Base-by-base conservation (phyloP, 257 asterid genomes). In the Osmanthus fragrans region DNA sequence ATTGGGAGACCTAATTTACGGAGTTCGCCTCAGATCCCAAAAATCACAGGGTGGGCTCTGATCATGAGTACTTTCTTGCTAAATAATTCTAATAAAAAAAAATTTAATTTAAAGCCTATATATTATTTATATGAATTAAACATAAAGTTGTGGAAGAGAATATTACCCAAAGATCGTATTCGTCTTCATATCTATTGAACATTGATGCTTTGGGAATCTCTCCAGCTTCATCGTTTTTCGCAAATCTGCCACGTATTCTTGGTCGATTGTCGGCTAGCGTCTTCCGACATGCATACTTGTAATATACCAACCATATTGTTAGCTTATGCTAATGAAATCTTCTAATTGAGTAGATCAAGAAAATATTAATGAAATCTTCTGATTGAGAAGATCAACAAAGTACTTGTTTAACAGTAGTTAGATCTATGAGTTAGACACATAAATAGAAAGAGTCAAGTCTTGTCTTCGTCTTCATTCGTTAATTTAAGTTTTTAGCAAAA, bases 201-300 rank as follows among this genome's bases (percentile, higher is more conserved):
- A 78, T 81, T 39, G 95, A 82, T 70, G 92, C 84, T 82, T 88
- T 89, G 4, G 91, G 93, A 80, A 86, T 87, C 83, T 90, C 97
- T 39, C 80, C 90, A 72, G 91, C 85, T 73, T 92, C 98, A 54
- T 91, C 97, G 34, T 91, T 91, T 5, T 94, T 87, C 1, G 95
- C 97, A 75, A 94, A 94, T 39, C 98, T 86, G 78, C 98, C 98
- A 56, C 98, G 97, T 77, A 94, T 86, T 75, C 98, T 86, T 2
- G 92, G 90, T 32, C 98, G 84, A 18, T 82, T 92, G 88, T 92
- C 98, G 39, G 97, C 98, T 65, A 94, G 85, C 8, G 97, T 94
- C 72, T 94, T 94, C 79, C 97, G 91, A 76, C 97, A 94, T 58
- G 96, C 94, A 74, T 92, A 94, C 97, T 92, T 56, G 13, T 8